Percentiles rank a stretch among this genome's conserved stretches.
Conservation (phyloP, 75 land plant species). For the Selaginella tamariscina region DNA sequence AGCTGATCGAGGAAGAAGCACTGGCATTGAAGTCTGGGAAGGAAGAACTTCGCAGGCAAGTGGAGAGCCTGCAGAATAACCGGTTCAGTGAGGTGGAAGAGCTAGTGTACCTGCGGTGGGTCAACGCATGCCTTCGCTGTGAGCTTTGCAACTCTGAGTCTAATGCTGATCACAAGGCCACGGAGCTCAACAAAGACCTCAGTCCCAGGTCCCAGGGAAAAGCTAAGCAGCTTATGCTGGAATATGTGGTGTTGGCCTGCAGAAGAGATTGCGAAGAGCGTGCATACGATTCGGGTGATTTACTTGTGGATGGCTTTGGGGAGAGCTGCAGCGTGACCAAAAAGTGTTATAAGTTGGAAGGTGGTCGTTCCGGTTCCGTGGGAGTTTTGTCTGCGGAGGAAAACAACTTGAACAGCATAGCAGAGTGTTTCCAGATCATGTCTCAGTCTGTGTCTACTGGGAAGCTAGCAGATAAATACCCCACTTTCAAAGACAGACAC, state of each 20-base stretch:
- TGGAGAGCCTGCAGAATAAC: slow-evolving; percentile 1
- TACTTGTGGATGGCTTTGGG: background rate
- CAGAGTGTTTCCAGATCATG: slow-evolving; percentile 6
- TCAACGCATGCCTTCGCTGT: slow-evolving; percentile 7
- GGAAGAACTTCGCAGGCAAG: background rate
- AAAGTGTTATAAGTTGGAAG: background rate
- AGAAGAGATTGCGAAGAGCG: background rate
- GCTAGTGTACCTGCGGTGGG: slow-evolving; percentile 8
- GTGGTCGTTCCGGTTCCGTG: background rate
- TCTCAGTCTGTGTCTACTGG: slow-evolving; percentile 4
- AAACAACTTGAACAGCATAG: background rate
- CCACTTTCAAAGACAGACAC: slow-evolving; percentile 8
- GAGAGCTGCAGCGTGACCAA: background rate
- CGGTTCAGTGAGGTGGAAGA: slow-evolving; percentile 12
- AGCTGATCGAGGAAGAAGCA: slow-evolving; percentile 1
- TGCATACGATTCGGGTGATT: background rate
- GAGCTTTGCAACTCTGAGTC: background rate
- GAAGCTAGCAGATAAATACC: background rate
- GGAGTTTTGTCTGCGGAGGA: too few relatives aligned
- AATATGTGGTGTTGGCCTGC: background rate
- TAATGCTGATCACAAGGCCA: background rate
- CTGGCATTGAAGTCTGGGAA: background rate
- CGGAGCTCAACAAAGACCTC: background rate
- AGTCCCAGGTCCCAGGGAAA: background rate
- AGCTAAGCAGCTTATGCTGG: slow-evolving; percentile 7